Percentiles rank a stretch among this genome's conserved stretches.
phyloP scores from a whole-genome alignment of 164 flowering plant genomes.

The Tetracentron sinense region DNA sequence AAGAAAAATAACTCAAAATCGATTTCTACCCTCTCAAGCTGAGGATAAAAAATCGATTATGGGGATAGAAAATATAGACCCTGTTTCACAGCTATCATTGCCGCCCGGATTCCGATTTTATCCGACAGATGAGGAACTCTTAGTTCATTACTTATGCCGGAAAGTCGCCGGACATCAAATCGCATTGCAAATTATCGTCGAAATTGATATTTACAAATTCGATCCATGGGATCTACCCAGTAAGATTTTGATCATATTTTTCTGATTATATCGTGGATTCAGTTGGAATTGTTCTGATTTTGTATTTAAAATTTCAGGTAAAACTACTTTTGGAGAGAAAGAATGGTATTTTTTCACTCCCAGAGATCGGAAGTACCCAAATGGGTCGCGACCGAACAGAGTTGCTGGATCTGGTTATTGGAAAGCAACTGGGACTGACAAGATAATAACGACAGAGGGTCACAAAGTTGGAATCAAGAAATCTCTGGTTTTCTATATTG shows the following conservation, averaged over 20 bases:
- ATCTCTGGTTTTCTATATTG: constrained; percentile 15
- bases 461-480: constrained; percentile 15
- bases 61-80: constrained; percentile 2
- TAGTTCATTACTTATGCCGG: constrained; percentile 17
- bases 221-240: constrained; percentile 18
- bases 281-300: background rate
- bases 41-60: no score
- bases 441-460: constrained; percentile 5
- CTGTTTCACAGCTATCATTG: constrained; percentile 6
- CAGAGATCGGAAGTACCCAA: constrained; percentile 15
- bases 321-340: constrained; percentile 15
- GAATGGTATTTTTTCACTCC: constrained; percentile 17
- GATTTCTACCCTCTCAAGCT: background rate
- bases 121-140: constrained; percentile 15
- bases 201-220: constrained; percentile 16
- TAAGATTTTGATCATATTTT: background rate
- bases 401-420: constrained; percentile 17
- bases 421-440: constrained; percentile 21
- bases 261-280: background rate
- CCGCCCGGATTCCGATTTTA: constrained; percentile 18
- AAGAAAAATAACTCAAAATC: no score
- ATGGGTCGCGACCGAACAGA: constrained; percentile 16
- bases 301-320: constrained; percentile 1
- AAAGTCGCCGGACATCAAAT: constrained; percentile 15
- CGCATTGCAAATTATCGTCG: constrained; percentile 8